phyloP scores from a whole-genome alignment of 208 protist species.

The Wallacemonas sp. region DNA sequence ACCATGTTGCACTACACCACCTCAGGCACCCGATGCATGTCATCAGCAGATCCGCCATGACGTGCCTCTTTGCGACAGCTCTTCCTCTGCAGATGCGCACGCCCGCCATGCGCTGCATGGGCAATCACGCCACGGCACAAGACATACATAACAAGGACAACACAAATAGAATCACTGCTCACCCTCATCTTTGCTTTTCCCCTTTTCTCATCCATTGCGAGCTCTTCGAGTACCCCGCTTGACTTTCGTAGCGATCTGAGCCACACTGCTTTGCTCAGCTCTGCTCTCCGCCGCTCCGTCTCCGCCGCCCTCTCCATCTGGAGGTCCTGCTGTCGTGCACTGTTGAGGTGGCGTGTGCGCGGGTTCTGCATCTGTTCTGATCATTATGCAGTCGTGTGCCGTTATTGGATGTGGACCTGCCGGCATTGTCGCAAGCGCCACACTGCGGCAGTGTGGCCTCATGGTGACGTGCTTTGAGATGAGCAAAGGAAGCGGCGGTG shows the following conservation, averaged over 20 bases:
- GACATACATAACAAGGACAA: no score
- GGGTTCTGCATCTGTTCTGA: no score
- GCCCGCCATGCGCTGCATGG: no score
- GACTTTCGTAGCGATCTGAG: not conserved
- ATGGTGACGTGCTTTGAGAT: constrained; percentile 90
- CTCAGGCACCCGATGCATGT: no score
- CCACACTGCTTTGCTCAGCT: not conserved
- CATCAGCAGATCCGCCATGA: no score
- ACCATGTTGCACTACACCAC: no score
- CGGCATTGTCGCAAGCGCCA: constrained; percentile 72
- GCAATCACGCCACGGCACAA: no score
- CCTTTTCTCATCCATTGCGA: not conserved
- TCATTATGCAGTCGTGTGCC: constrained; percentile 88
- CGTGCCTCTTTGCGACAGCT: no score
- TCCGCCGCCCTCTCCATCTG: not conserved
- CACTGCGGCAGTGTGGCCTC: constrained; percentile 70
- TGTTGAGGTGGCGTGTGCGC: not conserved
- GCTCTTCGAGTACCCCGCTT: not conserved
- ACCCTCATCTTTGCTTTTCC: not conserved
- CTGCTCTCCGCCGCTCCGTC: not conserved
- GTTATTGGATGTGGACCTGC: constrained; percentile 89
- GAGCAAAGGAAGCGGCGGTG: constrained; percentile 56
- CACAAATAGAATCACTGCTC: not conserved
- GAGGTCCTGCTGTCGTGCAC: not conserved
- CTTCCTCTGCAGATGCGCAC: no score